phyloP scores from a whole-genome alignment of 78 protist species.

The Dictyostelium citrinum region DNA sequence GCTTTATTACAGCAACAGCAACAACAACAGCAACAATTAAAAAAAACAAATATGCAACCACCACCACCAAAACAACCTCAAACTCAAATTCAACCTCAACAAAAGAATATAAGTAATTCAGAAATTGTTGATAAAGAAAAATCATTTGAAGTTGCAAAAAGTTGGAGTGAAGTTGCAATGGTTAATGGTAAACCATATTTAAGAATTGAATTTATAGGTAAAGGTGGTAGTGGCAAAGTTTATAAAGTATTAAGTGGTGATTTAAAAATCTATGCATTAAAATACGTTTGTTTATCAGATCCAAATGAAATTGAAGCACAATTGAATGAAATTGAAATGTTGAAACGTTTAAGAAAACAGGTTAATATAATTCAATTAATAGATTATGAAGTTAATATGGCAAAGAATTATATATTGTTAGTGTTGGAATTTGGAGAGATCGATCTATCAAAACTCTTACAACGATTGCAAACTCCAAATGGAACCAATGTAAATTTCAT shows the following conservation, averaged over 20 bases:
- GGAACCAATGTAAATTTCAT: conserved; percentile 72
- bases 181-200: conserved; percentile 63
- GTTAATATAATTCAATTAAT: conserved; percentile 78
- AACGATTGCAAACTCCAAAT: background rate
- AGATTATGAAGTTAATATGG: conserved; percentile 79
- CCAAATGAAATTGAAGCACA: conserved; percentile 50
- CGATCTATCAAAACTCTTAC: conserved; percentile 82
- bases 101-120: background rate
- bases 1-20: background rate
- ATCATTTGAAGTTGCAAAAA: conserved; percentile 14
- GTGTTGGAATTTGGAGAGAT: conserved; percentile 94
- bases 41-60: background rate
- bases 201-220: conserved; percentile 82
- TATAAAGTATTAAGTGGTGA: conserved; percentile 54
- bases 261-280: conserved; percentile 60
- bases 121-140: background rate
- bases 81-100: background rate
- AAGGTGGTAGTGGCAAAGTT: conserved; percentile 87
- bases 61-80: background rate
- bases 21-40: background rate
- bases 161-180: conserved; percentile 48
- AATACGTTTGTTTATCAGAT: conserved; percentile 67
- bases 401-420: conserved; percentile 28
- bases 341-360: conserved; percentile 52
- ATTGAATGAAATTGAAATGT: conserved; percentile 89